Percentiles rank a stretch among this genome's conserved stretches.
Evolutionary conservation across 139 green algal genomes (phyloP).

Genomic region (Medakamo hakoo): DNA sequence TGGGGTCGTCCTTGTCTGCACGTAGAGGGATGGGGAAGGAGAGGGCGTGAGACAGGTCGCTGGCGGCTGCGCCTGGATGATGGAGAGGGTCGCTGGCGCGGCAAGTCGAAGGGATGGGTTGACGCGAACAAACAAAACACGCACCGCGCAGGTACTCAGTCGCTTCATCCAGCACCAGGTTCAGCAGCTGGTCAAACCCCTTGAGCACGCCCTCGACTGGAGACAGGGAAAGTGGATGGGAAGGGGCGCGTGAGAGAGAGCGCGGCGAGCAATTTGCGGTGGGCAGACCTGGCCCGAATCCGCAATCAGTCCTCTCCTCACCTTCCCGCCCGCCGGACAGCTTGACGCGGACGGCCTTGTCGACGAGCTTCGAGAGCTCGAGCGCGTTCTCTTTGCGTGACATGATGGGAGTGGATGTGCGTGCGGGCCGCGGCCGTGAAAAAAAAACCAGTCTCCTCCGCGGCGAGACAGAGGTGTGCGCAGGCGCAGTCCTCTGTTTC

Average conservation of each 20-base stretch:
- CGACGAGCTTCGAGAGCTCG: slow-evolving; percentile 86
- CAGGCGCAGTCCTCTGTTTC: too few species aligned
- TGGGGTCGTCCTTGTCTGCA: slow-evolving; percentile 71
- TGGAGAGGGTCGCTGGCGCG: not conserved
- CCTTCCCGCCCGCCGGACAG: slow-evolving; percentile 80
- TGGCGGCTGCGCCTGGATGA: not conserved
- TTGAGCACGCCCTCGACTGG: slow-evolving; percentile 70
- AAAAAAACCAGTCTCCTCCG: too few species aligned
- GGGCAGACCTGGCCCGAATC: not conserved
- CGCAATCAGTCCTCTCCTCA: slow-evolving; percentile 9
- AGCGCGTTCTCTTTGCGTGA: slow-evolving; percentile 75
- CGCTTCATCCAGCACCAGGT: slow-evolving; percentile 92
- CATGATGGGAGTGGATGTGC: slow-evolving; percentile 26
- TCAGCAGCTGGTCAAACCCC: slow-evolving; percentile 94
- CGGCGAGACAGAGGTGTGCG: too few species aligned
- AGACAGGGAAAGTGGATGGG: not conserved
- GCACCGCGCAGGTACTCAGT: slow-evolving; percentile 77
- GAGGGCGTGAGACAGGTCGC: not conserved
- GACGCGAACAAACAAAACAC: not conserved
- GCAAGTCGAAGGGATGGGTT: not conserved
- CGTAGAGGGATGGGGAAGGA: not conserved
- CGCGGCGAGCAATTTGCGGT: not conserved
- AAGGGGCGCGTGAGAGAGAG: not conserved
- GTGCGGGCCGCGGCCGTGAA: too few species aligned
- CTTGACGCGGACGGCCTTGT: slow-evolving; percentile 90